phyloP scores from a whole-genome alignment of 441 rosid species.

The Populus tomentosa region DNA sequence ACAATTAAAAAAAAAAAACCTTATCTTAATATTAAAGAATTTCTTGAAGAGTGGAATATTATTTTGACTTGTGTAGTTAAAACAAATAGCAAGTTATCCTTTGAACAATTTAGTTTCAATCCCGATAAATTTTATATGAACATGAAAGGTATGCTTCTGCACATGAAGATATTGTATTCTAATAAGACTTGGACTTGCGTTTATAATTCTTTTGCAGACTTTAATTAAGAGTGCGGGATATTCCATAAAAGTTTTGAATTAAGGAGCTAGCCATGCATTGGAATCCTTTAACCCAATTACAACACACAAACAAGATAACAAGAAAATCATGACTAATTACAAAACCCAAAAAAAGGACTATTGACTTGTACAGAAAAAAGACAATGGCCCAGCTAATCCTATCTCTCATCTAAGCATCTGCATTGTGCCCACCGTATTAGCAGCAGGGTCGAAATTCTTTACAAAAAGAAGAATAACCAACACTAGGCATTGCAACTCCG shows the following conservation, averaged over 20 bases:
- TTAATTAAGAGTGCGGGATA: not conserved
- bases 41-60: not conserved
- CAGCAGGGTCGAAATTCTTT: constrained; percentile 42
- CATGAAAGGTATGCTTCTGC: not conserved
- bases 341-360: constrained; percentile 6
- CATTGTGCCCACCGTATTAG: constrained; percentile 41
- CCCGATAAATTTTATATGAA: not conserved
- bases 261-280: not conserved
- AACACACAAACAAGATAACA: not conserved
- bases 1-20: too few species aligned
- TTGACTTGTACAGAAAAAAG: not conserved
- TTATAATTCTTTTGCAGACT: not conserved
- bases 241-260: not conserved
- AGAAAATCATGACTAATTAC: constrained; percentile 12
- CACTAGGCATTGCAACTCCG: constrained; percentile 27
- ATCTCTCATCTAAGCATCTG: constrained; percentile 49
- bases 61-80: not conserved
- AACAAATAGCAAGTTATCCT: too few species aligned
- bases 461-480: constrained; percentile 36
- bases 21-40: not conserved
- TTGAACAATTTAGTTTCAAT: not conserved
- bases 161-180: too few species aligned
- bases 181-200: not conserved
- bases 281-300: not conserved
- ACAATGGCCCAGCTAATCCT: not conserved